Evolutionary conservation across 257 asterid species (phyloP), one percentile per base, ranked within the genome.

Genomic region (Henckelia pumila): DNA sequence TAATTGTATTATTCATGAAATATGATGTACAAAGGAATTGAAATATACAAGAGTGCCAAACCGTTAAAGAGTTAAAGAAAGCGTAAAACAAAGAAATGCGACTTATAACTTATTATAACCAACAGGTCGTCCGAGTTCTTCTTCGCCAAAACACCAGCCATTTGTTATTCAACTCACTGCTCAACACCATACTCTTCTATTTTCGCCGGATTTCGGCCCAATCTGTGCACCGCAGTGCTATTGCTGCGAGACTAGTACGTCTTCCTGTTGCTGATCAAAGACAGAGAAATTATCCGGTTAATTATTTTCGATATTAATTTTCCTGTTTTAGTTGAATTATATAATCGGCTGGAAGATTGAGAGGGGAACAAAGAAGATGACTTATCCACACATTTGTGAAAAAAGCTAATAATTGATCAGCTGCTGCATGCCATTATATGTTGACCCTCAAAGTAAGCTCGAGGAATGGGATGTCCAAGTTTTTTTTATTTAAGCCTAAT

Each of bases 81-180:
- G n/a, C n/a, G n/a, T n/a, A n/a, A n/a, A n/a, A n/a, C n/a, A n/a
- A n/a, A n/a, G n/a, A n/a, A n/a, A n/a, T n/a, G n/a, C n/a, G n/a
- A n/a, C n/a, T n/a, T n/a, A n/a, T n/a, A n/a, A n/a, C n/a, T n/a
- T n/a, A n/a, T n/a, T n/a, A n/a, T n/a, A n/a, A n/a, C n/a, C n/a
- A n/a, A n/a, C n/a, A n/a, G n/a, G n/a, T n/a, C 52, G 0, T 67
- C 76, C 16, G 75, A 65, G 8, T 52, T 75, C 52, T 61, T 85
- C 77, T 77, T 55, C 82, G 74, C 95, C 90, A 86, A 29, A 89
- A 79, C 64, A 59, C 73, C 8, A 73, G 52, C 92, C 90, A 86
- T 69, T 74, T 80, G 44, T n/a, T n/a, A 72, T 20, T 71, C 75
- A 8, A n/a, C n/a, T n/a, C n/a, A 14, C 3, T 44, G 1, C 6